phyloP scores from a whole-genome alignment of 108 stramenopile genomes.

The Pseudonitzschia pungens region DNA sequence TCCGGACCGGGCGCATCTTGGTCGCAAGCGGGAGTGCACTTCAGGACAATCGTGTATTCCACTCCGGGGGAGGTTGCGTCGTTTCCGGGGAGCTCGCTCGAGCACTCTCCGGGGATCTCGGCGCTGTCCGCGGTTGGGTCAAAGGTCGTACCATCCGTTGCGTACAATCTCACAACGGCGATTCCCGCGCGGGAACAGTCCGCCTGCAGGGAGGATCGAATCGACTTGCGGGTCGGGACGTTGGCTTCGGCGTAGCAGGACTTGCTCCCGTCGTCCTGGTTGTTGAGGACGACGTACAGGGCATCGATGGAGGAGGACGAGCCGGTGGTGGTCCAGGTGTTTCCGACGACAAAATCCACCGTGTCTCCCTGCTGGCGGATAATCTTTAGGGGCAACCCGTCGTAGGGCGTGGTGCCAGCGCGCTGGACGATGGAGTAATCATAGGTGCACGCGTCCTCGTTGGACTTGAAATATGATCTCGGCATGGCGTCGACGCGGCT shows the following conservation, averaged over 20 bases:
- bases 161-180: neutral
- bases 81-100: neutral
- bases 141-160: neutral
- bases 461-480: too few relatives aligned
- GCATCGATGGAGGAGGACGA: neutral
- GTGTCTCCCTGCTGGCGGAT: neutral
- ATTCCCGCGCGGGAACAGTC: neutral
- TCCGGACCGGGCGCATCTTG: neutral
- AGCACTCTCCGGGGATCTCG: neutral
- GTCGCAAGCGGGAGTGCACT: neutral
- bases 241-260: neutral
- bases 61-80: neutral
- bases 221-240: neutral
- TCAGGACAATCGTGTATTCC: neutral
- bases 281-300: neutral
- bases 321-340: neutral
- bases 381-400: neutral
- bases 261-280: neutral
- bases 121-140: neutral
- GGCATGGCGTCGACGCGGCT: too few relatives aligned
- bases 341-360: neutral
- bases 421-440: neutral
- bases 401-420: neutral
- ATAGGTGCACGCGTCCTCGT: neutral
- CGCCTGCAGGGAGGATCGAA: neutral